Conservation (phyloP, 2,329 filamentous ascomycete species). For the Polychaeton citri region DNA sequence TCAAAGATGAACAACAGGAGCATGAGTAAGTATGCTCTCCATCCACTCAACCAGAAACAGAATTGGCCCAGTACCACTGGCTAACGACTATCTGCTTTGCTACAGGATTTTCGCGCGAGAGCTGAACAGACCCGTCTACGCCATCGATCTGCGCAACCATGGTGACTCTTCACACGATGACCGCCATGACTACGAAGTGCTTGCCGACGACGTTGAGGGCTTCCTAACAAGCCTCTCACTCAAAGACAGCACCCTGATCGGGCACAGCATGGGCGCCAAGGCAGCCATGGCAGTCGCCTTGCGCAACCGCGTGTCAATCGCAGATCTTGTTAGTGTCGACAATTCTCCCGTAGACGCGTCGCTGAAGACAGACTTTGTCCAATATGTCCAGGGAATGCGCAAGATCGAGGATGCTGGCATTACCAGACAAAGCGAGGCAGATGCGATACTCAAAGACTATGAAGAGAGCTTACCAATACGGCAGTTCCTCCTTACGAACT, state of each 20-base stretch:
- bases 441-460: constrained; percentile 61
- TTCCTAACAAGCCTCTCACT: constrained; percentile 65
- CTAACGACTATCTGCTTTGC: constrained; percentile 1
- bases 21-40: constrained; percentile 70
- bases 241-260: constrained; percentile 63
- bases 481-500: constrained; percentile 83
- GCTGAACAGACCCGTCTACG: constrained; percentile 67
- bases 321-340: constrained; percentile 69
- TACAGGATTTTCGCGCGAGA: constrained; percentile 68
- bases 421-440: constrained; percentile 61
- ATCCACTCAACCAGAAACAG: constrained; percentile 1
- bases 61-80: not conserved
- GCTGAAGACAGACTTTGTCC: constrained; percentile 59
- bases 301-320: constrained; percentile 50
- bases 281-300: constrained; percentile 80
- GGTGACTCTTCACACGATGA: constrained; percentile 71
- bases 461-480: constrained; percentile 65
- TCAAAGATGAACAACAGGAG: constrained; percentile 90
- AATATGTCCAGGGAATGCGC: constrained; percentile 75
- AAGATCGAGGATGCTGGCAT: constrained; percentile 58
- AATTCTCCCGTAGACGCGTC: constrained; percentile 78
- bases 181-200: constrained; percentile 64
- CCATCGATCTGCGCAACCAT: constrained; percentile 83
- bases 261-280: constrained; percentile 96
- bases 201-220: constrained; percentile 69